Conservation (phyloP, 2,329 filamentous ascomycete species). For the Aspergillus intermedius region DNA sequence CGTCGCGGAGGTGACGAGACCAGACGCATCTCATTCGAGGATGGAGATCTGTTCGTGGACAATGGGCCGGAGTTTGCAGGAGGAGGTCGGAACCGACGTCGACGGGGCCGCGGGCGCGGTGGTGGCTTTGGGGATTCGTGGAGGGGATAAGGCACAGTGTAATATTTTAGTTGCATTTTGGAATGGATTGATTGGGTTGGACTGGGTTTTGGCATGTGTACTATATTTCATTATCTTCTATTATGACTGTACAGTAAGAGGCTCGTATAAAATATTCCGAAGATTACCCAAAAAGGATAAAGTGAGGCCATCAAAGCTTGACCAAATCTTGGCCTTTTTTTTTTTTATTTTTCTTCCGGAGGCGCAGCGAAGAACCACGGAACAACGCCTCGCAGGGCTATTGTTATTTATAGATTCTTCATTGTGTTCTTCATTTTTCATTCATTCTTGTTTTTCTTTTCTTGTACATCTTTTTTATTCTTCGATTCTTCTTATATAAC, state of each 20-base stretch:
- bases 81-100: not conserved
- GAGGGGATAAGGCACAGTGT: slow-evolving; percentile 6
- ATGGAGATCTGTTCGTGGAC: slow-evolving; percentile 61
- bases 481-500: not conserved
- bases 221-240: not conserved
- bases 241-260: not conserved
- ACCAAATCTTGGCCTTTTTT: slow-evolving; percentile 10
- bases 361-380: not conserved
- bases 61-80: slow-evolving; percentile 58
- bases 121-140: slow-evolving; percentile 19
- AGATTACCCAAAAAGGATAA: not conserved
- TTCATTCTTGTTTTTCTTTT: not conserved
- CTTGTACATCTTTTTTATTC: not conserved
- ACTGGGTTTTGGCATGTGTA: not conserved
- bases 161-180: not conserved
- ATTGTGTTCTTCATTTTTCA: not conserved
- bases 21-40: slow-evolving; percentile 68
- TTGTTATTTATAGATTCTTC: not conserved
- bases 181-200: not conserved
- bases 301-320: slow-evolving; percentile 4
- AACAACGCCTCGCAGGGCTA: not conserved
- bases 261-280: not conserved
- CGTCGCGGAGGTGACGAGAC: slow-evolving; percentile 46
- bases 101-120: slow-evolving; percentile 25
- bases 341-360: not conserved